Conservation (phyloP, 2,329 filamentous ascomycete species). For the Geosmithia morbida region DNA sequence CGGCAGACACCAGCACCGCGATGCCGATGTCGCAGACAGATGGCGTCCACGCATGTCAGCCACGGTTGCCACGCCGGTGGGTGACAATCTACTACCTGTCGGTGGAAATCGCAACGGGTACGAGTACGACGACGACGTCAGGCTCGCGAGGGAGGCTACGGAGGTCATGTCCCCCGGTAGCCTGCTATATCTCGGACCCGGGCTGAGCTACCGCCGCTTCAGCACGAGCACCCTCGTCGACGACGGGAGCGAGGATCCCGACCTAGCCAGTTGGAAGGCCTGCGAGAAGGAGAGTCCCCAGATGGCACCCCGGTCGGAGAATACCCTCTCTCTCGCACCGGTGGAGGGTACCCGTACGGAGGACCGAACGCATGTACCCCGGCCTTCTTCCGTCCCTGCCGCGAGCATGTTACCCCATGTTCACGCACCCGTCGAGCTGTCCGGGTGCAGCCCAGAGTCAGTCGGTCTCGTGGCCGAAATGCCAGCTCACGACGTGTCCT, state of each 20-base stretch:
- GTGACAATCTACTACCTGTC: not conserved
- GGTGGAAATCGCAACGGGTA: not conserved
- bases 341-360: no score
- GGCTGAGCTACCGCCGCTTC: no score
- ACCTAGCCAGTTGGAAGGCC: no score
- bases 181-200: no score
- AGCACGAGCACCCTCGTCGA: no score
- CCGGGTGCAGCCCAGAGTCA: not conserved
- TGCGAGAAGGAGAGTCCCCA: no score
- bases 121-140: not conserved
- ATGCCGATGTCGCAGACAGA: not conserved
- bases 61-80: not conserved
- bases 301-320: no score
- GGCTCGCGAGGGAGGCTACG: not conserved
- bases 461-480: not conserved
- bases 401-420: not conserved
- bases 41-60: not conserved
- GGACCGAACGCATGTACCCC: no score
- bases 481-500: not conserved
- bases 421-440: not conserved
- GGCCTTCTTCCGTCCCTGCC: no score
- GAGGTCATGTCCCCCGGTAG: not conserved
- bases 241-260: no score
- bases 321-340: no score
- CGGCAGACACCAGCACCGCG: no score